Percentiles rank a stretch among this genome's conserved stretches.
phyloP scores from a whole-genome alignment of 208 protist genomes.

The Leishmania mexicana region DNA sequence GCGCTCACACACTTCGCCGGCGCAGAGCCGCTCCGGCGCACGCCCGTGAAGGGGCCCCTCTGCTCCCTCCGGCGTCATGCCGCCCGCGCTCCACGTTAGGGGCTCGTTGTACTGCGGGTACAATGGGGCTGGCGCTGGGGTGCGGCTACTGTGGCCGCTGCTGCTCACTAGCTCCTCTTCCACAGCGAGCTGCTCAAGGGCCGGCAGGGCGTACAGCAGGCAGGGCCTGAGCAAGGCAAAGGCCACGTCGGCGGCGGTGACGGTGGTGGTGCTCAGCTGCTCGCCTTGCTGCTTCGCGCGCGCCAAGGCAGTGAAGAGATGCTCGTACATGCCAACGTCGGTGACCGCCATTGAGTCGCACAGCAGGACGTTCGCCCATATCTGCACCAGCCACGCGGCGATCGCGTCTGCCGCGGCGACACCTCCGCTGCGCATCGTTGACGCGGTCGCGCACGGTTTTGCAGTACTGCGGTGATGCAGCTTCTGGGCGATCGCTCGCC shows the following conservation, averaged over 20 bases:
- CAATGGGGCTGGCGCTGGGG: background rate
- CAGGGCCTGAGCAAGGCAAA: slow-evolving; percentile 34
- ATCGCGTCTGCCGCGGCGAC: background rate
- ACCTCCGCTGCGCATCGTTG: background rate
- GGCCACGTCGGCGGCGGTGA: slow-evolving; percentile 10
- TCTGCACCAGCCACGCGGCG: slow-evolving; percentile 21
- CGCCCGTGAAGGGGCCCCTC: background rate
- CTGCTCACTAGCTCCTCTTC: slow-evolving; percentile 16
- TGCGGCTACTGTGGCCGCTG: background rate
- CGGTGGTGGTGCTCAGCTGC: background rate
- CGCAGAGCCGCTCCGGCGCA: slow-evolving; percentile 22
- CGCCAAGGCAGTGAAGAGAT: slow-evolving; percentile 22
- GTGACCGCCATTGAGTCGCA: slow-evolving; percentile 24
- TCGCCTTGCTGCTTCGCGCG: slow-evolving; percentile 18
- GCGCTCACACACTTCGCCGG: slow-evolving; percentile 30
- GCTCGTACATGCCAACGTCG: slow-evolving; percentile 28
- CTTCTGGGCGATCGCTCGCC: background rate
- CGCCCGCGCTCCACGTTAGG: slow-evolving; percentile 10
- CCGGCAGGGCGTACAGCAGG: slow-evolving; percentile 30
- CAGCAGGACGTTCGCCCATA: slow-evolving; percentile 26
- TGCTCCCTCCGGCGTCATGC: no score
- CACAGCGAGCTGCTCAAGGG: slow-evolving; percentile 23
- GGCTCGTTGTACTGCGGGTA: slow-evolving; percentile 25
- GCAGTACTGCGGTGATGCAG: background rate
- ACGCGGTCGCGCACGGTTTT: background rate